phyloP scores from a whole-genome alignment of 2,329 filamentous ascomycete genomes.

The Talaromyces amestolkiae region DNA sequence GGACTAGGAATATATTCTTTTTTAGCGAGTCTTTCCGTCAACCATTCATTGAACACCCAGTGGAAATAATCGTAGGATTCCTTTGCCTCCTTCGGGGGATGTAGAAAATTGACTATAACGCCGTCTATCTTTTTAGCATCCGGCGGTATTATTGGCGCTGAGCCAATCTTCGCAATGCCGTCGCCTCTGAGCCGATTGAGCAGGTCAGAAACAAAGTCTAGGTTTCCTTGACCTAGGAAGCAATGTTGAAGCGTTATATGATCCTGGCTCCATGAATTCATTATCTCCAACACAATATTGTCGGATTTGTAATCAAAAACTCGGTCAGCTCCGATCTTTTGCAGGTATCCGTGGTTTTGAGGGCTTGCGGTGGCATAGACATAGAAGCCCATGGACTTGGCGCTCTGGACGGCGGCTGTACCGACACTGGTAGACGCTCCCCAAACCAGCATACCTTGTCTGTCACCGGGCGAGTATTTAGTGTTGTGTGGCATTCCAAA shows the following conservation, averaged over 20 bases:
- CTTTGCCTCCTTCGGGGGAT: constrained; percentile 18
- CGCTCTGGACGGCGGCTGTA: constrained; percentile 40
- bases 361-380: constrained; percentile 42
- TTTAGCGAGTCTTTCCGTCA: constrained; percentile 23
- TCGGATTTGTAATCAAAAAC: constrained; percentile 43
- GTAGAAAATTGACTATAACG: constrained; percentile 20
- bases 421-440: constrained; percentile 45
- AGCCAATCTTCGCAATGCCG: constrained; percentile 6
- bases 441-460: constrained; percentile 41
- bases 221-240: constrained; percentile 10
- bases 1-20: constrained; percentile 27
- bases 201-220: constrained; percentile 3
- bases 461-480: constrained; percentile 24
- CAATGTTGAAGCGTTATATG: constrained; percentile 18
- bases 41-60: constrained; percentile 24
- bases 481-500: constrained; percentile 28
- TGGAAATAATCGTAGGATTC: constrained; percentile 20
- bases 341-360: constrained; percentile 39
- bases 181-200: constrained; percentile 1
- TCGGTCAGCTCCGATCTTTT: constrained; percentile 36
- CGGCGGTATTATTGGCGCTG: constrained; percentile 10
- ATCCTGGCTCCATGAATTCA: constrained; percentile 25
- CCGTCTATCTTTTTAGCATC: constrained; percentile 5
- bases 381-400: constrained; percentile 40
- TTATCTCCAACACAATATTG: constrained; percentile 32